Base-by-base conservation (phyloP, 179 eudicot species). In the Silene noctiflora region DNA sequence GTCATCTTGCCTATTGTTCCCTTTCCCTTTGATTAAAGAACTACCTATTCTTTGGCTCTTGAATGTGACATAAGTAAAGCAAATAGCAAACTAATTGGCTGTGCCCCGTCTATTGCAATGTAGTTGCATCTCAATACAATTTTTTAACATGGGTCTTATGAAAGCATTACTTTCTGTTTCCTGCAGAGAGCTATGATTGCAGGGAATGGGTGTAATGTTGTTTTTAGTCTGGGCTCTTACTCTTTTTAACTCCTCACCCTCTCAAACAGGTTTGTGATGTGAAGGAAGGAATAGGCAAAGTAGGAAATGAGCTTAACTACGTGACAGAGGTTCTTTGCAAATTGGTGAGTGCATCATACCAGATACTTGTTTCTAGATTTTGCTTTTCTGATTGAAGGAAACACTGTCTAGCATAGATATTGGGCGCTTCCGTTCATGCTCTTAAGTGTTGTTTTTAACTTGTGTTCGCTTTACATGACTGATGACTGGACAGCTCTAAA, bases 261-360 rank as follows among this genome's bases (percentile, higher is more conserved):
- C 68, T 84, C 78, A 76, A 81, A 83, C 88, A 94, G 97, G 96
- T 94, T 55, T 61, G 71, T 53, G 88, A 81, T 79, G 90, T 84
- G 48, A 90, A 91, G 69, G 88, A 35, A 69, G 96, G 5, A 4
- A 4, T 33, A 4, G 39, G 39, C 39, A 33, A 33, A 33, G 6
- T 33, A 33, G 39, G 7, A 4, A 33, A 33, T 33, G 7, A 33
- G 7, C 6, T 33, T 33, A 33, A 33, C 39, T 33, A 5, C 39
- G 0, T 33, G 39, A 33, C 7, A 33, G 39, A 33, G 39, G 7
- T 33, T 6, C 39, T 33, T 33, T 6, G 39, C 39, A 33, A 33
- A 78, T 81, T 94, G 98, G 98, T 94, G 80, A 84, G 94, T 74
- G 42, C 75, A 61, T 76, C 51, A 70, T 39, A 10, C 13, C 69